A percentile compares a stretch with the other conserved stretches of the same genome.
These are phyloP conservation scores for Misopates orontium DNA, from an alignment of 257 asterid species.

Conservation along the genomic window DNA sequence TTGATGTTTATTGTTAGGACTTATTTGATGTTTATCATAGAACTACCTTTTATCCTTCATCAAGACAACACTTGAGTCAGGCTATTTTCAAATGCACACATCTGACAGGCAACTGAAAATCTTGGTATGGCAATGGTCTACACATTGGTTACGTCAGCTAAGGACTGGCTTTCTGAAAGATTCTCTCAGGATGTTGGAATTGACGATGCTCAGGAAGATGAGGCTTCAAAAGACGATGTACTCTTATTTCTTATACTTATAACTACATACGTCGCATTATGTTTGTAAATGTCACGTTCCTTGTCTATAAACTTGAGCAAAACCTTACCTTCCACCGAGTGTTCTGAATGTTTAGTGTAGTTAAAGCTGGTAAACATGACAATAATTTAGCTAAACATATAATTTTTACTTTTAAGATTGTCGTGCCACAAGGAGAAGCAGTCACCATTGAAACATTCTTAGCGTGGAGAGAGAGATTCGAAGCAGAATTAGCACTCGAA, in stretches of 20 bases:
- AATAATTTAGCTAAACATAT: no score
- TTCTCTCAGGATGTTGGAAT: slow-evolving; percentile 63
- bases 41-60: no score
- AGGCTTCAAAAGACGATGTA: slow-evolving; percentile 83
- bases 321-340: no score
- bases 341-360: no score
- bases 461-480: slow-evolving; percentile 99
- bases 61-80: neutral
- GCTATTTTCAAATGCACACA: slow-evolving; percentile 23
- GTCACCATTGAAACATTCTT: slow-evolving; percentile 86
- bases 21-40: slow-evolving; percentile 1
- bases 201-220: slow-evolving; percentile 55
- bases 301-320: no score
- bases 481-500: slow-evolving; percentile 96
- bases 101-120: slow-evolving; percentile 72
- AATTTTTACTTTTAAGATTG: slow-evolving; percentile 39
- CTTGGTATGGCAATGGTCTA: slow-evolving; percentile 98
- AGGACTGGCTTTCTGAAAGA: slow-evolving; percentile 95
- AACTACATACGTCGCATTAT: no score
- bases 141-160: slow-evolving; percentile 88
- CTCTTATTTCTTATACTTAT: slow-evolving; percentile 14
- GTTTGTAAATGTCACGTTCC: no score
- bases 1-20: no score
- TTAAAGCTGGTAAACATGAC: no score
- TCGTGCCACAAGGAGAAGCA: slow-evolving; percentile 95